phyloP scores from a whole-genome alignment of 73 alveolate species.

The Paramecium sexaurelia region DNA sequence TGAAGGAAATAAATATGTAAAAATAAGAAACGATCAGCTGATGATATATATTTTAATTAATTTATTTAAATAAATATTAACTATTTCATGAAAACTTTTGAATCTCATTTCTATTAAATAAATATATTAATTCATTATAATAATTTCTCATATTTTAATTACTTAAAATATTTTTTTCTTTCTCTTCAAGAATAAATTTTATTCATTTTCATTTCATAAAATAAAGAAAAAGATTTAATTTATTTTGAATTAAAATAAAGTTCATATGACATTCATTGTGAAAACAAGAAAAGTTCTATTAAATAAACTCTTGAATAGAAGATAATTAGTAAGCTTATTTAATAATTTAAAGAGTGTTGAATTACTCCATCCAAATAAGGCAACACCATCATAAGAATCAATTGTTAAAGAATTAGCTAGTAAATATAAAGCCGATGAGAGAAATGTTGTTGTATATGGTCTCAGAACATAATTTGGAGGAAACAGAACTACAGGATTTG shows the following conservation, averaged over 20 bases:
- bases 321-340: constrained; percentile 64
- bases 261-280: constrained; percentile 61
- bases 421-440: constrained; percentile 78
- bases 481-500: constrained; percentile 92
- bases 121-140: not conserved
- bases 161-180: not conserved
- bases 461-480: constrained; percentile 93
- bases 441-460: constrained; percentile 84
- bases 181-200: not conserved
- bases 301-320: constrained; percentile 81
- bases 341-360: constrained; percentile 71
- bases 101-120: too few relatives aligned
- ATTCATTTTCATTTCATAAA: not conserved
- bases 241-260: constrained; percentile 37
- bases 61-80: not conserved
- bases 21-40: not conserved
- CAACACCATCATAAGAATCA: constrained; percentile 86
- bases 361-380: constrained; percentile 84
- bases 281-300: constrained; percentile 78
- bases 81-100: too few relatives aligned
- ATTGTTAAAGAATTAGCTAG: constrained; percentile 85
- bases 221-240: constrained; percentile 50
- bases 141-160: not conserved
- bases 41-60: not conserved
- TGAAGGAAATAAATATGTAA: too few relatives aligned